Evolutionary conservation across 106 monocot species (phyloP).

Genomic region (Platanthera guangdongensis): DNA sequence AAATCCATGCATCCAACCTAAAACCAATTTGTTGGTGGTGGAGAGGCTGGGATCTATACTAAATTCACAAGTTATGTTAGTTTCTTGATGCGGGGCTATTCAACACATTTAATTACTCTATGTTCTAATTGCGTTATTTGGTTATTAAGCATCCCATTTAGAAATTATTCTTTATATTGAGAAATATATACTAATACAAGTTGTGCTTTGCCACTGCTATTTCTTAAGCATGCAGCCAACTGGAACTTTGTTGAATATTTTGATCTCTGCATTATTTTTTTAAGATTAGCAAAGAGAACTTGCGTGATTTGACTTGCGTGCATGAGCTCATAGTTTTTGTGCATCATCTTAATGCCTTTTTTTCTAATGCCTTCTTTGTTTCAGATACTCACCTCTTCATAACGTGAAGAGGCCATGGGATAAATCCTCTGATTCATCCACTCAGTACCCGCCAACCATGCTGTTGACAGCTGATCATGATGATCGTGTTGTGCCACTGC

Average conservation of each 20-base stretch:
- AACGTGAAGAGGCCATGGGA: conserved; percentile 89
- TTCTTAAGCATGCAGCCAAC: neutral
- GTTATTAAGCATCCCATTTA: neutral
- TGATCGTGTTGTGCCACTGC: conserved; percentile 93
- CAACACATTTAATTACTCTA: no score
- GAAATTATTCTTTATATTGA: neutral
- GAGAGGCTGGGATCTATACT: no score
- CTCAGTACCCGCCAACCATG: conserved; percentile 90
- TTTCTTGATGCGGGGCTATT: no score
- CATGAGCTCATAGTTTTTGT: neutral
- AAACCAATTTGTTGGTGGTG: no score
- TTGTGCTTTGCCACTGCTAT: neutral
- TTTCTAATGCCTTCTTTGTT: neutral
- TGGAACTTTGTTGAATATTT: neutral
- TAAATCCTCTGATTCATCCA: conserved; percentile 18
- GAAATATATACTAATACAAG: neutral
- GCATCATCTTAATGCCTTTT: neutral
- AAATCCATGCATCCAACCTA: no score
- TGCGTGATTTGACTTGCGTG: neutral
- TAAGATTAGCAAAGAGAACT: no score
- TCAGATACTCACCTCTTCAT: conserved; percentile 95
- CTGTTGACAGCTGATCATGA: conserved; percentile 94
- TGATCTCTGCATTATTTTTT: neutral
- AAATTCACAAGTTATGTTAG: no score
- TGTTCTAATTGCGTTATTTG: neutral